Evolutionary conservation across 1,284 basidiomycete genomes (phyloP), one percentile per base, ranked within the genome.

Genomic region (Papiliotrema fonsecae): DNA sequence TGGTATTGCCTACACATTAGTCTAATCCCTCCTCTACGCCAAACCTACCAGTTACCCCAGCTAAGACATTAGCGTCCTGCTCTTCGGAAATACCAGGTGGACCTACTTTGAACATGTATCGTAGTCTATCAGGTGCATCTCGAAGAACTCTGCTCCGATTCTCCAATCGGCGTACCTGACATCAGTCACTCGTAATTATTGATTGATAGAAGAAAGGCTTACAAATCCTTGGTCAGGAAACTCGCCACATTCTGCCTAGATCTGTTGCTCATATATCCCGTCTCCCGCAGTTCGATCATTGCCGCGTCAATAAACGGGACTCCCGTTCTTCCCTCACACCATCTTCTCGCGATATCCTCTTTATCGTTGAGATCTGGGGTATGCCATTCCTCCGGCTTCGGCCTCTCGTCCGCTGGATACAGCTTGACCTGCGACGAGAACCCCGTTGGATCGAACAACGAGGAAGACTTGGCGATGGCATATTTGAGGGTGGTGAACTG

Each of bases 191-290:
- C 25, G 25, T 13, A 34, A 6, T 11, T 18, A 26, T 10, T 18
- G 9, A 27, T 31, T 28, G 13, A 24, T n/a, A 42, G 24, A 13
- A 10, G 28, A 39, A 30, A n/a, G 31, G 60, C 64, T 57, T 48
- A 73, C 36, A 78, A 59, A 49, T 80, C 78, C 51, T 79, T 78
- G 3, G 76, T 73, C 34, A 81, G 56, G 70, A 78, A 81, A 47
- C 75, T 78, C 3, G 79, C 79, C 0, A 80, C 77, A 58, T 81
- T 81, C 61, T 81, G 80, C 22, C 79, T 70, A 3, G 78, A 77
- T 28, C 80, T 70, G 59, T 81, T 81, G 49, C 73, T 76, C 75
- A 79, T 80, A 62, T 78, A 79, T n/a, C 78, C 79, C 6, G 77
- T 77, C 46, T 75, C 65, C 9, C 63, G 59, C 28, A 81, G 64